Base-by-base conservation (phyloP, 176 grass and related monocot genomes). In the Carex kokanica region DNA sequence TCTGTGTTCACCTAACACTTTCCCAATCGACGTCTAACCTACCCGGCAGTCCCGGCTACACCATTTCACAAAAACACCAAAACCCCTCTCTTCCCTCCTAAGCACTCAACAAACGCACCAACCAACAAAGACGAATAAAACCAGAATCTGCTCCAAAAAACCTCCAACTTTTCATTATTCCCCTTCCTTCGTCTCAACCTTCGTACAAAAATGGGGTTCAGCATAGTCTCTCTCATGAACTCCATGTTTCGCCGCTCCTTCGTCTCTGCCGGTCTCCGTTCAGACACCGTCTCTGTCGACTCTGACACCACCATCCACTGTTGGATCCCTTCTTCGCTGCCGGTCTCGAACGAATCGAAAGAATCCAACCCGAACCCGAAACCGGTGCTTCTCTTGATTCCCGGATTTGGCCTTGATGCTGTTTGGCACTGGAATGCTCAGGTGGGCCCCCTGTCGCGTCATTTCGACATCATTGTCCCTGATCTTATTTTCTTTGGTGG, bases 401-500 rank as follows among this genome's bases (percentile, higher is more conserved):
- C 94, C 8, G 95, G 95, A 0, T 97, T 97, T 81, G 90, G 92
- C 0, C 78, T 90, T 8, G 72, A 86, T 57, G 85, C 88, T 1
- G 92, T 91, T 16, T 97, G 92, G 92, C 95, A 97, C 84, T 97
- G 95, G 95, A 84, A 85, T 25, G 13, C 82, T 59, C 92, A 97
- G 87, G 89, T 88, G 16, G 80, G 92, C 1, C 81, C 88, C 0
- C 83, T 97, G 1, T 87, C 92, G 3, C 59, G 72, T 6, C 92
- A 91, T 82, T 94, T 92, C 82, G 88, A 97, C 80, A 63, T 97
- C 18, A 5, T 97, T 45, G 88, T 97, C 5, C 95, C 95, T 51
- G 91, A 93, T 31, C 95, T 97, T 45, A 78, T 97, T 75, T 97
- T 97, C 87, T 94, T 97, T 83, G 95, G 95, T 60, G 71, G 80